Evolutionary conservation across 495 filamentous ascomycete genomes (phyloP).

Genomic region (Lentithecium fluviatile): DNA sequence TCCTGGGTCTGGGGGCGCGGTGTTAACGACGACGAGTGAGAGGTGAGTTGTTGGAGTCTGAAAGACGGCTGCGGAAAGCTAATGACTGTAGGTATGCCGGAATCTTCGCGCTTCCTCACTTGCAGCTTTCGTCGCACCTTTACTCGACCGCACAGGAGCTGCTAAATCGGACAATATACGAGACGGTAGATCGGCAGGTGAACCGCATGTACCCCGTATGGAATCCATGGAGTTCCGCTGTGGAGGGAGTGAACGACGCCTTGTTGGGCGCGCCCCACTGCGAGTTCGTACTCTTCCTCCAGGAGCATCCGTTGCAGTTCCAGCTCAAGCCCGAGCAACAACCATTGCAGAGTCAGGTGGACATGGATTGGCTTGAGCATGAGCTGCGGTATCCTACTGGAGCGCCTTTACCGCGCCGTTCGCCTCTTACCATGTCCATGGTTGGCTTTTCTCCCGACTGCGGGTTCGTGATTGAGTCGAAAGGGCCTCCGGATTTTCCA

Average conservation of each 20-base stretch:
- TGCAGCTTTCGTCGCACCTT: conserved; percentile 63
- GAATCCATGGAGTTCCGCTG: conserved; percentile 62
- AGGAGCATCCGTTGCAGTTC: conserved; percentile 64
- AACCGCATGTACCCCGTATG: conserved; percentile 43
- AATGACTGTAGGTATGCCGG: conserved; percentile 61
- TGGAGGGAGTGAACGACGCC: conserved; percentile 56
- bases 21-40: conserved; percentile 84
- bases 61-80: neutral
- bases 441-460: conserved; percentile 93
- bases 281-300: conserved; percentile 84
- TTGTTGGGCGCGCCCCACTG: conserved; percentile 68
- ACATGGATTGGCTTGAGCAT: conserved; percentile 70
- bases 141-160: conserved; percentile 66
- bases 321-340: conserved; percentile 15
- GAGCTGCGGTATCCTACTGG: conserved; percentile 86
- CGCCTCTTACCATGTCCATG: conserved; percentile 75
- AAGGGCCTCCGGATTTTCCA: conserved; percentile 71
- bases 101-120: conserved; percentile 82
- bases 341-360: conserved; percentile 37
- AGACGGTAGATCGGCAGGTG: conserved; percentile 63
- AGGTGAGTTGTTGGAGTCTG: conserved; percentile 51
- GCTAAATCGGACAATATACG: conserved; percentile 67
- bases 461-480: conserved; percentile 84
- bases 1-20: conserved; percentile 67
- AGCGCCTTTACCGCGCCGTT: conserved; percentile 64